phyloP scores from a whole-genome alignment of 2,329 filamentous ascomycete species.

The Graphium sp. region DNA sequence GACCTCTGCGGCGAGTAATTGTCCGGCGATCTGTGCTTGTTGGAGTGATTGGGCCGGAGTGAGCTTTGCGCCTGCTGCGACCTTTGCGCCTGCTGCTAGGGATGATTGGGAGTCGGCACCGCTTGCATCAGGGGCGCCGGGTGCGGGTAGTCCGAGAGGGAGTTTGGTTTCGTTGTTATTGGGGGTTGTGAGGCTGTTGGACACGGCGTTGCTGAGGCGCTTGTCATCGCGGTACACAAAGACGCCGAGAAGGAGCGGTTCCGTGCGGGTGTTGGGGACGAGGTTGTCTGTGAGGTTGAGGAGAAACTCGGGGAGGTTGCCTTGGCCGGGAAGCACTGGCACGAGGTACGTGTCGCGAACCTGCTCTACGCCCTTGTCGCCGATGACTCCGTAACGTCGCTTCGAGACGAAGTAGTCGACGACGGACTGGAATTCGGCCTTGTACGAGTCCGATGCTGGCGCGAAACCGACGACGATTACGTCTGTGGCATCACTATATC shows the following conservation, averaged over 20 bases:
- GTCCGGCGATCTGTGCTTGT: slow-evolving; percentile 29
- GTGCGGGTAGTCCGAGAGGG: no score
- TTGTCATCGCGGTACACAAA: slow-evolving; percentile 61
- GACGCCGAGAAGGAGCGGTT: slow-evolving; percentile 67
- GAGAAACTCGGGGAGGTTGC: slow-evolving; percentile 68
- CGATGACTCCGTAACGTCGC: slow-evolving; percentile 74
- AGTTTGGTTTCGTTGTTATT: no score
- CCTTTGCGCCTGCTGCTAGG: not conserved
- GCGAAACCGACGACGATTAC: slow-evolving; percentile 64
- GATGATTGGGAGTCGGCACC: no score
- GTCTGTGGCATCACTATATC: slow-evolving; percentile 69
- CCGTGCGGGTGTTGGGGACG: slow-evolving; percentile 52
- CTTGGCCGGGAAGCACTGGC: slow-evolving; percentile 58
- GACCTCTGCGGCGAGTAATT: slow-evolving; percentile 42
- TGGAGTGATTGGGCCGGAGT: slow-evolving; percentile 11
- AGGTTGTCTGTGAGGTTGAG: slow-evolving; percentile 74
- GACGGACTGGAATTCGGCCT: slow-evolving; percentile 53
- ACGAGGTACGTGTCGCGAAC: slow-evolving; percentile 87
- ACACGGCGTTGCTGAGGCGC: slow-evolving; percentile 5
- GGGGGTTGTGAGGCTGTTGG: no score
- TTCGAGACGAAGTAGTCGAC: slow-evolving; percentile 76
- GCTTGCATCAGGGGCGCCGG: no score
- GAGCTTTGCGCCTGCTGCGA: not conserved
- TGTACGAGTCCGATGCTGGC: slow-evolving; percentile 42
- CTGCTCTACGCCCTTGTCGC: slow-evolving; percentile 55